Percentiles rank a stretch among this genome's conserved stretches.
Conservation (phyloP, 441 rosid species). For the Pelargonium myrrhifolium region DNA sequence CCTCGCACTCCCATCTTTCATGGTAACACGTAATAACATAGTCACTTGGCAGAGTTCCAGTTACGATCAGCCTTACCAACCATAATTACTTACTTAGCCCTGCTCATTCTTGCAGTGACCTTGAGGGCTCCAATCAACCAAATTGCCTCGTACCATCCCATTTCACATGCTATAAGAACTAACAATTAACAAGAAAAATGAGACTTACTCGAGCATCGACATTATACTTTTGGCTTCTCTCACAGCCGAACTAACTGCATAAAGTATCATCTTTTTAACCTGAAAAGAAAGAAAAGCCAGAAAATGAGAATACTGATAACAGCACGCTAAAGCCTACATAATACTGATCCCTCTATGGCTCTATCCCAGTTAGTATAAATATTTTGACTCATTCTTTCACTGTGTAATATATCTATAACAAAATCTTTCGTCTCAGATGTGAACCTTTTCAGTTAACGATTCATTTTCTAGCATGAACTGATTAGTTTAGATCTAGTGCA, state of each 20-base stretch:
- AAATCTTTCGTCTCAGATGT: background rate
- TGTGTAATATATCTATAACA: background rate
- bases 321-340: background rate
- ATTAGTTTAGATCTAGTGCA: background rate
- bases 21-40: too few species aligned
- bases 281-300: background rate
- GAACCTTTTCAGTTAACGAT: background rate
- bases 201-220: background rate
- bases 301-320: background rate
- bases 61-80: background rate
- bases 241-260: constrained; percentile 7
- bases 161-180: background rate
- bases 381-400: background rate
- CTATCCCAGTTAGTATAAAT: background rate
- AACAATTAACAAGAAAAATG: background rate
- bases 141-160: background rate
- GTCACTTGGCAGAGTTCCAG: too few species aligned
- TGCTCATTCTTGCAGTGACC: background rate
- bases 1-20: too few species aligned
- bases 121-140: background rate
- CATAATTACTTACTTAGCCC: background rate
- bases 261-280: constrained; percentile 8
- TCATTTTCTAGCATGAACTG: background rate
- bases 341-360: background rate
- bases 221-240: constrained; percentile 8